Percentiles rank a stretch among this genome's conserved stretches.
These are phyloP conservation scores for Jackrogersella minutella DNA, from an alignment of 495 filamentous ascomycete species.

Conservation along the genomic window DNA sequence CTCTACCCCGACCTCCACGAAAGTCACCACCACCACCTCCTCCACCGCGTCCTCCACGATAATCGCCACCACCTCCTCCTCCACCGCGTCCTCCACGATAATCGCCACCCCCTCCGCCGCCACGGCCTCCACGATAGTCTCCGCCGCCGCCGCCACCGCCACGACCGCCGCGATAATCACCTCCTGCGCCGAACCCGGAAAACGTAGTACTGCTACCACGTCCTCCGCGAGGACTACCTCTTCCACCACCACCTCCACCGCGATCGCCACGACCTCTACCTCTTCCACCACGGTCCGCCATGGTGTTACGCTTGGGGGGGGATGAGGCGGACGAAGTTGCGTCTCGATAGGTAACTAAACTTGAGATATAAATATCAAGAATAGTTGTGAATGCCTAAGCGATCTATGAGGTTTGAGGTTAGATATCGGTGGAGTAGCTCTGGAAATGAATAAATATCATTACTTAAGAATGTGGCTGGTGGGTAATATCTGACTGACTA, in stretches of 20 bases:
- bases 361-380: neutral
- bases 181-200: constrained; percentile 32
- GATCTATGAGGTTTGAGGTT: neutral
- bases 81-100: constrained; percentile 39
- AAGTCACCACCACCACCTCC: too few species aligned
- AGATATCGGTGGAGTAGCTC: neutral
- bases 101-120: constrained; percentile 29
- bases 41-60: constrained; percentile 10
- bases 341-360: neutral
- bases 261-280: constrained; percentile 35
- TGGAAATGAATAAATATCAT: too few species aligned
- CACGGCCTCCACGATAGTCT: constrained; percentile 11
- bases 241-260: constrained; percentile 18
- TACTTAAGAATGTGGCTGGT: too few species aligned
- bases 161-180: constrained; percentile 17
- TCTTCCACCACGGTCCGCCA: constrained; percentile 38
- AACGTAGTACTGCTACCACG: constrained; percentile 40
- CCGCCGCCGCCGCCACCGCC: constrained; percentile 24
- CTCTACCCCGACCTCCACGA: constrained; percentile 22
- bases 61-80: too few species aligned
- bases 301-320: neutral
- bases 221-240: constrained; percentile 38
- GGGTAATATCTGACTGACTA: too few species aligned
- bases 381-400: neutral
- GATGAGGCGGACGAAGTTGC: neutral